These are phyloP conservation scores for Populus davidiana DNA, from an alignment of 345 rosid genomes.

Conservation along the genomic window DNA sequence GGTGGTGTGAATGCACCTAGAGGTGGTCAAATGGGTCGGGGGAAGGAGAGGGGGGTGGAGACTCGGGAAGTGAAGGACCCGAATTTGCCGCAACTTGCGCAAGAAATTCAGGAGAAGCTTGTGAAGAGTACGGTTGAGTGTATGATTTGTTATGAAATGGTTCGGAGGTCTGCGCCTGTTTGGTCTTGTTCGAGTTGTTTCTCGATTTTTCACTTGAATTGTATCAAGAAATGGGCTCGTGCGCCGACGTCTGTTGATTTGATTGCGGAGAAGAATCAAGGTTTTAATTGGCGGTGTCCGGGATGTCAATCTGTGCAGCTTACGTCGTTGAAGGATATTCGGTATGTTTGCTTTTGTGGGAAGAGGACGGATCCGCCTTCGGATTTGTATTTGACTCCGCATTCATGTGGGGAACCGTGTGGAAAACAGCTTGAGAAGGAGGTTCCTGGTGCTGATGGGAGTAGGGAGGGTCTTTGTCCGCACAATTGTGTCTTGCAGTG, in stretches of 20 bases:
- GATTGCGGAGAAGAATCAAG: conserved; percentile 74
- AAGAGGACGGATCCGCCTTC: conserved; percentile 84
- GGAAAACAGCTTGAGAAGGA: conserved; percentile 81
- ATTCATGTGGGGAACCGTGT: conserved; percentile 97
- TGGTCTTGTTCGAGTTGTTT: conserved; percentile 98
- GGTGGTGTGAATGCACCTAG: conserved; percentile 31
- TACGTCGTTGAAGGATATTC: conserved; percentile 66
- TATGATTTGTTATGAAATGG: conserved; percentile 96
- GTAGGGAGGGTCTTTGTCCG: conserved; percentile 69
- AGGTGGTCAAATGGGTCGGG: conserved; percentile 30
- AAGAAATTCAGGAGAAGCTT: conserved; percentile 87
- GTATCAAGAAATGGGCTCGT: conserved; percentile 94
- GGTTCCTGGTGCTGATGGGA: conserved; percentile 27
- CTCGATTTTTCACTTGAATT: conserved; percentile 85
- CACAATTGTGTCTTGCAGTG: conserved; percentile 94
- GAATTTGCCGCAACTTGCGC: conserved; percentile 81
- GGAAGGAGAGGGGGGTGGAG: conserved; percentile 36
- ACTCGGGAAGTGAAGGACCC: conserved; percentile 43
- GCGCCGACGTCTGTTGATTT: conserved; percentile 87
- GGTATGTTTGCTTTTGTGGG: conserved; percentile 76
- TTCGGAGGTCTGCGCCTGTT: conserved; percentile 63
- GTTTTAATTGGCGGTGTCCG: conserved; percentile 94
- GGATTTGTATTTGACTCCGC: conserved; percentile 91
- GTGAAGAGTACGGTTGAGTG: conserved; percentile 71
- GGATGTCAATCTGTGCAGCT: conserved; percentile 95